phyloP scores from a whole-genome alignment of 768 basidiomycete species.

The Flagelloscypha sp. region DNA sequence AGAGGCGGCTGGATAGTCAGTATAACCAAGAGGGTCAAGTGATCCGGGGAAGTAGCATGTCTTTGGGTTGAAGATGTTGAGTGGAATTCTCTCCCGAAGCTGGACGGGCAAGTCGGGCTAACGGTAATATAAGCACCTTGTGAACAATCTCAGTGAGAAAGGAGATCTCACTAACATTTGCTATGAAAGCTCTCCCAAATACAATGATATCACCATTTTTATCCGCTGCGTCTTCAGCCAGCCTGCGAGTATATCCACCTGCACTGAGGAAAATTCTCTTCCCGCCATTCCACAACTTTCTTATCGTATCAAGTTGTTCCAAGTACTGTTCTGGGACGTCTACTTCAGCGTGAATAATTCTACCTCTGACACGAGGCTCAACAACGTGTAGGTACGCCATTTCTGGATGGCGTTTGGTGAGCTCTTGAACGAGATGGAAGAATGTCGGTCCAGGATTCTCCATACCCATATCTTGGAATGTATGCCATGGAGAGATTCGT shows the following conservation, averaged over 20 bases:
- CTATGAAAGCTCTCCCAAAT: constrained; percentile 23
- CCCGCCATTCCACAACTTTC: too few relatives aligned
- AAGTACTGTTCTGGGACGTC: constrained; percentile 2
- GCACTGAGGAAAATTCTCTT: constrained; percentile 18
- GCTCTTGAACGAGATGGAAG: constrained; percentile 17
- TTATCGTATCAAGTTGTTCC: constrained; percentile 19
- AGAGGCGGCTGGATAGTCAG: constrained; percentile 12
- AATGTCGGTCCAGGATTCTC: constrained; percentile 24
- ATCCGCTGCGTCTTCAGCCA: constrained; percentile 17
- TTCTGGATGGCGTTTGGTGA: constrained; percentile 19
- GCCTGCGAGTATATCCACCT: constrained; percentile 19
- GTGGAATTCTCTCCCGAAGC: constrained; percentile 10
- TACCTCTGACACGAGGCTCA: constrained; percentile 17
- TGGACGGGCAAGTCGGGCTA: constrained; percentile 19
- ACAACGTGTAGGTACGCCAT: constrained; percentile 32
- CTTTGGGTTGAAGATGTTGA: constrained; percentile 6
- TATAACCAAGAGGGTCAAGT: constrained; percentile 12
- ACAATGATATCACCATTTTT: constrained; percentile 14
- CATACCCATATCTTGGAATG: constrained; percentile 26
- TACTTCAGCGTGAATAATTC: neutral
- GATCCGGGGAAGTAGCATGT: constrained; percentile 11
- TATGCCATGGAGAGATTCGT: constrained; percentile 30
- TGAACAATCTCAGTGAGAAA: too few relatives aligned
- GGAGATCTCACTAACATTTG: constrained; percentile 22
- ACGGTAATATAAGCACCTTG: too few relatives aligned